These are phyloP conservation scores for Sporobolomyces roseus DNA, from an alignment of 768 basidiomycete species.

Conservation along the genomic window DNA sequence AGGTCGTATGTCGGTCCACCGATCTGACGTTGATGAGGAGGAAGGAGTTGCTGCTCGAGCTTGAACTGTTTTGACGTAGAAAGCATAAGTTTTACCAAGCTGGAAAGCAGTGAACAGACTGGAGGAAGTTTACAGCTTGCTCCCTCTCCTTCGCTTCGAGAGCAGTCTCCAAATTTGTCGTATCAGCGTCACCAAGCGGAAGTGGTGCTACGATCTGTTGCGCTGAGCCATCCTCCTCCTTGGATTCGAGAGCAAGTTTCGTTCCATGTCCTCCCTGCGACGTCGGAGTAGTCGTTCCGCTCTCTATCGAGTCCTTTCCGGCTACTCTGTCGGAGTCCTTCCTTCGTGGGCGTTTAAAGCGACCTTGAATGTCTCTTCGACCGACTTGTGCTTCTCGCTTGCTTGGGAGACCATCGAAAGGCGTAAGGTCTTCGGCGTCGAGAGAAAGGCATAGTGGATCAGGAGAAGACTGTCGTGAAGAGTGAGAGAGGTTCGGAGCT, in stretches of 20 bases:
- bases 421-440: neutral
- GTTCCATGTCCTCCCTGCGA: neutral
- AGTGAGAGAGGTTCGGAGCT: no score
- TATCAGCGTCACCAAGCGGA: neutral
- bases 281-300: neutral
- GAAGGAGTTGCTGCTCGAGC: neutral
- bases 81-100: no score
- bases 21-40: constrained; percentile 6
- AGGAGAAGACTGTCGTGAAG: no score
- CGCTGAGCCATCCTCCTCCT: neutral
- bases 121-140: neutral
- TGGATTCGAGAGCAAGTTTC: neutral
- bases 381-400: neutral
- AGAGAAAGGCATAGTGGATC: neutral
- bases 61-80: constrained; percentile 12
- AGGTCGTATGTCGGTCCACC: constrained; percentile 26
- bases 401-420: neutral
- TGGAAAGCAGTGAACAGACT: neutral
- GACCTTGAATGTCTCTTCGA: neutral
- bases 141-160: neutral
- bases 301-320: neutral
- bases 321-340: neutral
- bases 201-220: neutral
- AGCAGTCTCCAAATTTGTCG: neutral
- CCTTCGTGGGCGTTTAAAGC: neutral